Conservation (phyloP, 805 yeast species). For the Barnettozyma vustinii region DNA sequence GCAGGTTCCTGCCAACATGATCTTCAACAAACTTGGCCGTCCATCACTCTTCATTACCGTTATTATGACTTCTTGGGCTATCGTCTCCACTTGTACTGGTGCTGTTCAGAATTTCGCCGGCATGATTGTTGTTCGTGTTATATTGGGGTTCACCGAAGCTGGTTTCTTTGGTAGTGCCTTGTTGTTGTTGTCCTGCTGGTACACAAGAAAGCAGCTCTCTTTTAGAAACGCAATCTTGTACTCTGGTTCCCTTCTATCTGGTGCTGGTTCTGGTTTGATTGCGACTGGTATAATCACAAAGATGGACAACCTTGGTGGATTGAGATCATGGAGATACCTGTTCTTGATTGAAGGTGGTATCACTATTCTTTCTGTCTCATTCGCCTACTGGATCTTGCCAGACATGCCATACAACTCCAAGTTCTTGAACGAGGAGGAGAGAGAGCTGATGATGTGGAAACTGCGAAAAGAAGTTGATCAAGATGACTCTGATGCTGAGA, state of each 20-base stretch:
- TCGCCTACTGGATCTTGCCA: conserved; percentile 43
- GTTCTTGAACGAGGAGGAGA: conserved; percentile 40
- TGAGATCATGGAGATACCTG: conserved; percentile 50
- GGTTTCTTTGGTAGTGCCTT: conserved; percentile 48
- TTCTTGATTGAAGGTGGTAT: conserved; percentile 52
- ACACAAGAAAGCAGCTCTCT: conserved; percentile 44
- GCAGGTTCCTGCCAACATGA: conserved; percentile 42
- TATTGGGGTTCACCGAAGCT: conserved; percentile 41
- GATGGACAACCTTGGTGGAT: conserved; percentile 36
- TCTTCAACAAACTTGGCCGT: conserved; percentile 38
- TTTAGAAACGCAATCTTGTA: conserved; percentile 45
- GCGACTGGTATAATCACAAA: conserved; percentile 47
- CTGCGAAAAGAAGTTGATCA: conserved; percentile 25
- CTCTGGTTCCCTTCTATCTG: conserved; percentile 45
- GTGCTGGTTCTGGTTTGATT: conserved; percentile 51
- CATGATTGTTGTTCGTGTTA: conserved; percentile 29
- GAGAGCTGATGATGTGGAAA: conserved; percentile 29
- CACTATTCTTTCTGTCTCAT: conserved; percentile 43
- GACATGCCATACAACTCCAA: conserved; percentile 48
- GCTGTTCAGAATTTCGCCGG: conserved; percentile 27
- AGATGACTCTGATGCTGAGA: conserved; percentile 23
- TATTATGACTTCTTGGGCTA: conserved; percentile 45
- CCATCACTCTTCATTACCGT: conserved; percentile 47
- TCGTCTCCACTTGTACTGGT: conserved; percentile 34
- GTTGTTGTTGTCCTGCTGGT: conserved; percentile 50